Conservation (phyloP, 768 basidiomycete genomes). For the Tricholomella constricta region DNA sequence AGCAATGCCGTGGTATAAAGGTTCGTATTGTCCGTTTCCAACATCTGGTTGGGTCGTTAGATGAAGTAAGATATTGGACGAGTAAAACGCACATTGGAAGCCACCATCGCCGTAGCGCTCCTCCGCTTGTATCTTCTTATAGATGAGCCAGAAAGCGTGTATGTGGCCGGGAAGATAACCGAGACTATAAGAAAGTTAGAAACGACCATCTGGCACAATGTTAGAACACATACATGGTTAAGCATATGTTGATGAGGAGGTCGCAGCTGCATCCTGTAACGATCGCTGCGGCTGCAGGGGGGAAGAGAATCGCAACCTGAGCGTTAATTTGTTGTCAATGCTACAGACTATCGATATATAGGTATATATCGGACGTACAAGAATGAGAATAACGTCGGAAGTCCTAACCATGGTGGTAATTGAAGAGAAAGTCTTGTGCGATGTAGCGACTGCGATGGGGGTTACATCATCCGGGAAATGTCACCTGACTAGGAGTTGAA, state of each 20-base stretch:
- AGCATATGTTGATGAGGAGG: slow-evolving; percentile 78
- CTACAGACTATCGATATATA: background rate
- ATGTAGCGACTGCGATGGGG: slow-evolving; percentile 8
- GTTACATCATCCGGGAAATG: slow-evolving; percentile 22
- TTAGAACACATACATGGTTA: slow-evolving; percentile 71
- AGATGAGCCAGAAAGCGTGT: slow-evolving; percentile 90
- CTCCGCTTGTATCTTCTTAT: slow-evolving; percentile 87
- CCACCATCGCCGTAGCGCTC: slow-evolving; percentile 78
- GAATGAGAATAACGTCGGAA: slow-evolving; percentile 78
- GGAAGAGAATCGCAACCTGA: slow-evolving; percentile 81
- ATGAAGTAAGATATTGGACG: background rate
- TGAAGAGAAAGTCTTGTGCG: background rate
- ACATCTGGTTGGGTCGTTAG: slow-evolving; percentile 28
- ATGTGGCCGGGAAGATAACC: slow-evolving; percentile 76
- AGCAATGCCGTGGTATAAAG: slow-evolving; percentile 32
- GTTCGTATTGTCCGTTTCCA: slow-evolving; percentile 45
- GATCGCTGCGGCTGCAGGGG: slow-evolving; percentile 77
- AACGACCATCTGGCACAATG: too few relatives aligned
- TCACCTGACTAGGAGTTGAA: too few relatives aligned
- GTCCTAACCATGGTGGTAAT: slow-evolving; percentile 49
- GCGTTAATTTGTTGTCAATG: background rate
- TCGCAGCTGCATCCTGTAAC: slow-evolving; percentile 85
- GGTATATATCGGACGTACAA: slow-evolving; percentile 51
- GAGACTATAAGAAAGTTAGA: too few relatives aligned
- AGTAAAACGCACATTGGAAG: slow-evolving; percentile 63